Evolutionary conservation across 495 filamentous ascomycete species (phyloP).

Genomic region (Friedmanniomyces endolithicus): DNA sequence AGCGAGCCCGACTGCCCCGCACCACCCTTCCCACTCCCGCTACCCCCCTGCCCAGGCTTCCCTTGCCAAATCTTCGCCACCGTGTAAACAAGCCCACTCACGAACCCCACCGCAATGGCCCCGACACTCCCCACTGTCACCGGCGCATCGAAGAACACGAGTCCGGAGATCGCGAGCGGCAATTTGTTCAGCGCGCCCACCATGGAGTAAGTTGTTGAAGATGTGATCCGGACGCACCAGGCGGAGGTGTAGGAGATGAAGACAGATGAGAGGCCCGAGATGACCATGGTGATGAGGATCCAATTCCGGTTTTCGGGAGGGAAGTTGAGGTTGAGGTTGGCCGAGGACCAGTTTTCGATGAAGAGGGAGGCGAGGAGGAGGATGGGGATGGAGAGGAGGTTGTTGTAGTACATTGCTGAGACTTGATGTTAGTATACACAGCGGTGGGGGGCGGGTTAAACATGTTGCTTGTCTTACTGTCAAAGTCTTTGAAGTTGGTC

Average conservation of each 20-base stretch:
- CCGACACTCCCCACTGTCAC: conserved; percentile 86
- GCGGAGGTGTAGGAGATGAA: conserved; percentile 98
- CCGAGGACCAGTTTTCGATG: conserved; percentile 80
- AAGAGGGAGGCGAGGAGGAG: conserved; percentile 70
- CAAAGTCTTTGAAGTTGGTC: conserved; percentile 99
- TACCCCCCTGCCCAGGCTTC: conserved; percentile 30
- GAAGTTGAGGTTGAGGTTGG: conserved; percentile 81
- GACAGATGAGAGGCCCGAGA: conserved; percentile 85
- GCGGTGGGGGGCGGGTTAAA: no score
- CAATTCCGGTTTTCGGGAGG: conserved; percentile 60
- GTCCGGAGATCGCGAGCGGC: conserved; percentile 77
- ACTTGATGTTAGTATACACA: neutral
- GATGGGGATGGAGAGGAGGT: conserved; percentile 90
- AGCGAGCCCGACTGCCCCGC: conserved; percentile 38
- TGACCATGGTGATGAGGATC: conserved; percentile 71
- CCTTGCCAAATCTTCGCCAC: conserved; percentile 80
- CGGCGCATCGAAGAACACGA: conserved; percentile 90
- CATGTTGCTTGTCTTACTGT: no score
- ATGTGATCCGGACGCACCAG: conserved; percentile 95
- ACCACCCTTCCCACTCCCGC: conserved; percentile 25
- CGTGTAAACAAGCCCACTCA: conserved; percentile 86
- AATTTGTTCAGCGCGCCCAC: conserved; percentile 97
- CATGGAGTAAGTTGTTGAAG: conserved; percentile 96
- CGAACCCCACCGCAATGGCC: conserved; percentile 78
- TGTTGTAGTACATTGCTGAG: conserved; percentile 94